Conservation (phyloP, 129 eudicot species). For the Helianthus tuberosus region DNA sequence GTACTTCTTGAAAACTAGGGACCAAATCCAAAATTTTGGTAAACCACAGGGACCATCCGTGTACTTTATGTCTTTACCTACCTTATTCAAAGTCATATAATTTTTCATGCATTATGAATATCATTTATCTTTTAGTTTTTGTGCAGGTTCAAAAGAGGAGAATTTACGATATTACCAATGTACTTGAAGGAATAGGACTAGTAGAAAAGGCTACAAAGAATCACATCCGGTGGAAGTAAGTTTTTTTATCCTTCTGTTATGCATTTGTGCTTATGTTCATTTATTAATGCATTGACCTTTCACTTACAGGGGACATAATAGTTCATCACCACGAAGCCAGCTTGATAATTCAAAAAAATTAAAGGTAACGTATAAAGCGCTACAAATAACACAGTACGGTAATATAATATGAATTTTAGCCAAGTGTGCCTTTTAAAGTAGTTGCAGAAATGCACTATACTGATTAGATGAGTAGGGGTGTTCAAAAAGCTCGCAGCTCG, state of each 20-base stretch:
- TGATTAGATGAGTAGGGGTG: not conserved
- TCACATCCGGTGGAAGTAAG: slow-evolving; percentile 72
- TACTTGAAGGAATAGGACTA: slow-evolving; percentile 81
- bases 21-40: no score
- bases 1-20: no score
- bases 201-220: slow-evolving; percentile 75
- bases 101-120: slow-evolving; percentile 5
- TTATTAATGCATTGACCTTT: slow-evolving; percentile 21
- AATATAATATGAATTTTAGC: not conserved
- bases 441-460: slow-evolving; percentile 4
- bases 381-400: not conserved
- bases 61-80: not conserved
- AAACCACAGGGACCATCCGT: no score
- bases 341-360: slow-evolving; percentile 30
- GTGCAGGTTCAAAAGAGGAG: slow-evolving; percentile 82
- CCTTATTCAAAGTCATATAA: not conserved
- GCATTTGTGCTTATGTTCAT: slow-evolving; percentile 11
- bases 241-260: slow-evolving; percentile 13
- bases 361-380: slow-evolving; percentile 47
- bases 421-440: not conserved
- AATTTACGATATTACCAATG: slow-evolving; percentile 81
- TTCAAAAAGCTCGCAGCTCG: no score
- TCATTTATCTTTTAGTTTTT: slow-evolving; percentile 3
- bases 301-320: slow-evolving; percentile 52
- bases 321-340: slow-evolving; percentile 34